Conservation (phyloP, 2,329 filamentous ascomycete genomes). For the Phyllosticta citriasiana region DNA sequence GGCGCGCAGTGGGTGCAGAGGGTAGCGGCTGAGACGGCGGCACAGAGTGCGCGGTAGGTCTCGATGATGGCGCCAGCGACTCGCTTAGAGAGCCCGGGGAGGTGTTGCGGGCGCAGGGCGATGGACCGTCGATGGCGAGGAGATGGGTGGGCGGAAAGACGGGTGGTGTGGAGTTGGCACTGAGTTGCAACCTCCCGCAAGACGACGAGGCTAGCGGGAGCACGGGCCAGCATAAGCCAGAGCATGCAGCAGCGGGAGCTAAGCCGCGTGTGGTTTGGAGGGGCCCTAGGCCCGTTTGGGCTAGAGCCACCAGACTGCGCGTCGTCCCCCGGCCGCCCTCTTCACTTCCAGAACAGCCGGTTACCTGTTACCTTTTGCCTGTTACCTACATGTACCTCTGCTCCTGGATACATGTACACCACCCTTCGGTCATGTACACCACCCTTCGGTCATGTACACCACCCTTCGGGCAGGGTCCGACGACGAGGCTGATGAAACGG, state of each 20-base stretch:
- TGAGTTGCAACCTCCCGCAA: not conserved
- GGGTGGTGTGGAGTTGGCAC: conserved; percentile 4
- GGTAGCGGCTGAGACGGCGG: conserved; percentile 1
- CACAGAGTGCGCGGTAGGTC: conserved; percentile 5
- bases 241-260: not conserved
- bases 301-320: not conserved
- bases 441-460: too few relatives aligned
- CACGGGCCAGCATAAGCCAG: not conserved
- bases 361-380: not conserved
- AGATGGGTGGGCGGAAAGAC: not conserved
- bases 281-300: not conserved
- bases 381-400: too few relatives aligned
- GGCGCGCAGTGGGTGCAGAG: conserved; percentile 1
- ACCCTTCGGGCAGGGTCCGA: too few relatives aligned
- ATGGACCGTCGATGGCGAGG: conserved; percentile 1
- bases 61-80: not conserved
- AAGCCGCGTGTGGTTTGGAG: not conserved
- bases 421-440: too few relatives aligned
- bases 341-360: not conserved
- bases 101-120: conserved; percentile 12
- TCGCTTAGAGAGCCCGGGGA: not conserved
- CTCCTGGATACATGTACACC: too few relatives aligned
- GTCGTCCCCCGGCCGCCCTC: not conserved
- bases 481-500: not conserved
- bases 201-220: not conserved